Evolutionary conservation across 176 grass and related monocot genomes (phyloP).

Genomic region (Elymus sibiricus): DNA sequence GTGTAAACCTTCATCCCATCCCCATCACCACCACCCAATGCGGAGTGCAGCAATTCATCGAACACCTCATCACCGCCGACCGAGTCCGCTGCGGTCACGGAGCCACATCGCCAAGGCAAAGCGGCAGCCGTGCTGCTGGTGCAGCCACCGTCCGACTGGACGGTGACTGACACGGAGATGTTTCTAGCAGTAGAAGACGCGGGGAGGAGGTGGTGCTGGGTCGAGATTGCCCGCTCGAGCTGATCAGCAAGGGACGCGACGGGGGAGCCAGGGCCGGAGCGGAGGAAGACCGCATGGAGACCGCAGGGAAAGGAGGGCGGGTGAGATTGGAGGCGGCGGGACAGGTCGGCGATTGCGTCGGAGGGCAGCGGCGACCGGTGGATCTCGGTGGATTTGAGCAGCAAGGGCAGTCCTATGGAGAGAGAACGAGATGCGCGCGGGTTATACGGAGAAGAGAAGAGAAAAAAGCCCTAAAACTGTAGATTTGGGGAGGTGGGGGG

Average conservation of each 20-base stretch:
- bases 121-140: slow-evolving; percentile 8
- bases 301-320: slow-evolving; percentile 55
- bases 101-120: slow-evolving; percentile 51
- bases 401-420: slow-evolving; percentile 51
- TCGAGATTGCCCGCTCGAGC: slow-evolving; percentile 41
- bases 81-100: slow-evolving; percentile 26
- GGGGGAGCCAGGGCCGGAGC: not conserved
- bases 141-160: slow-evolving; percentile 38
- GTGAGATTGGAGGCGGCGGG: slow-evolving; percentile 46
- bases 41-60: slow-evolving; percentile 64
- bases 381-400: slow-evolving; percentile 86
- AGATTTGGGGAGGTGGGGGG: not conserved
- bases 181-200: slow-evolving; percentile 17
- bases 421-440: not conserved
- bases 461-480: not conserved
- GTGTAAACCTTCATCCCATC: slow-evolving; percentile 59
- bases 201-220: slow-evolving; percentile 22
- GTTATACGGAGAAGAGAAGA: not conserved
- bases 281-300: slow-evolving; percentile 61
- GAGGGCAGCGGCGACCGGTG: slow-evolving; percentile 83
- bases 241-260: slow-evolving; percentile 32
- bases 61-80: slow-evolving; percentile 42
- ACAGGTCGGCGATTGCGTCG: slow-evolving; percentile 59
- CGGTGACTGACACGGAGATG: slow-evolving; percentile 56
- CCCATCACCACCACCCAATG: slow-evolving; percentile 9